Evolutionary conservation across 495 filamentous ascomycete genomes (phyloP), one percentile per base, ranked within the genome.

Genomic region (Aspergillus carlsbadensis): DNA sequence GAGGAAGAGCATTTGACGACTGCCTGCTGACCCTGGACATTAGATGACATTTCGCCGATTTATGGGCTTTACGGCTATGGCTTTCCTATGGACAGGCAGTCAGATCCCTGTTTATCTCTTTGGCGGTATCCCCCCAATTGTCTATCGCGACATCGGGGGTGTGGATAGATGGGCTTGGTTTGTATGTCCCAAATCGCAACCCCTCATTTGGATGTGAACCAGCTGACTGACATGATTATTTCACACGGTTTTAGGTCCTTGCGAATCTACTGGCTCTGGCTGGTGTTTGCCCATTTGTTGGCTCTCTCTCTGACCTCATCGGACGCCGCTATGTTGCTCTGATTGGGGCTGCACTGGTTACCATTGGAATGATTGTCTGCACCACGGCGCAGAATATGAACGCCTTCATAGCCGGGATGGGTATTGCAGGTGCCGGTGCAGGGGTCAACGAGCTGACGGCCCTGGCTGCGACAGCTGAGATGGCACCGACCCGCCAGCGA

Each of bases 161-260:
- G 64, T 75, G 10, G 82, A 87, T 64, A 71, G 84, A 60, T 90
- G 83, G 82, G 76, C 87, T n/a, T 90, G 87, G 87, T 84, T 89
- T 74, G 80, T 79, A 64, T 35, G 77, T 65, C 41, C n/a, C n/a
- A n/a, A n/a, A n/a, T n/a, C n/a, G n/a, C n/a, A n/a, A n/a, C n/a
- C n/a, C n/a, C n/a, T n/a, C n/a, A n/a, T n/a, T n/a, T n/a, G n/a
- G 26, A 29, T 29, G n/a, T 29, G 26, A 29, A 29, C 26, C 3
- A 29, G 26, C 26, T 29, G 26, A 29, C 26, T 4, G 3, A 29
- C 4, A 29, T 4, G 15, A 21, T 15, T 43, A 17, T 13, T 48
- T 5, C 3, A 5, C 24, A 42, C 13, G 34, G 6, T 7, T 5
- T 24, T 49, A 76, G 74, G 73, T 87, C 36, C 74, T 88, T 2